Base-by-base conservation (phyloP, 164 flowering plant genomes). In the Paratinospora sagittata region DNA sequence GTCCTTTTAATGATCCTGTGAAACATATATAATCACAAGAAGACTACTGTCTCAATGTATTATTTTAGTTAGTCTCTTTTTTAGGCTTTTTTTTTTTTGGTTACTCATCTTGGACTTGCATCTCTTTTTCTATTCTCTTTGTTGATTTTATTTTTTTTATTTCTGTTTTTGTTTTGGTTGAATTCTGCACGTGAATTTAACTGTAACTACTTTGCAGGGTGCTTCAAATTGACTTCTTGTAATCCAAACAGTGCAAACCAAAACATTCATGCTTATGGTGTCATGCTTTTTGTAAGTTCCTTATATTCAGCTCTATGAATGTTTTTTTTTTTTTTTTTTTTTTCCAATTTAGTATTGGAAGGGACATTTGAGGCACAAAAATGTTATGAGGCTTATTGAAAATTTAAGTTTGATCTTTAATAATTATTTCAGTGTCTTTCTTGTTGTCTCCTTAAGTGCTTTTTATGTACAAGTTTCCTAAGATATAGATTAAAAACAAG, bases 211-310 rank as follows among this genome's bases (percentile, higher is more conserved):
- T 65, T 79, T 81, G 79, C 89, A 92, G 97, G 68, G 43, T 93
- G 98, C 80, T 89, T 85, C 84, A 87, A 79, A 85, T 73, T 93
- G 83, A 75, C 90, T 45, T 67, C 87, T 13, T 93, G 98, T 72
- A 79, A 81, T 57, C 75, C 89, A 37, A 87, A 79, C 39, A 82
- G 90, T 47, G 88, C 83, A 67, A 87, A 75, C 80, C 98, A 93
- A 82, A 89, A 91, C 73, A 84, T 93, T 75, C 91, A 88, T 75
- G 90, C 86, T 3, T 93, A 93, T 81, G 98, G 98, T 36, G 75
- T 83, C 74, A 80, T 91, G 71, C 87, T 93, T 52, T 75, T 93
- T 72, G 98, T 91, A 87, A 89, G 98, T 88, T 23, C 2, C 65
- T 43, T 65, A 34, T n/a, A 65, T 30, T 19, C 33, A 27, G 66